Conservation (phyloP, 164 flowering plant genomes). For the Litsea cubeba region DNA sequence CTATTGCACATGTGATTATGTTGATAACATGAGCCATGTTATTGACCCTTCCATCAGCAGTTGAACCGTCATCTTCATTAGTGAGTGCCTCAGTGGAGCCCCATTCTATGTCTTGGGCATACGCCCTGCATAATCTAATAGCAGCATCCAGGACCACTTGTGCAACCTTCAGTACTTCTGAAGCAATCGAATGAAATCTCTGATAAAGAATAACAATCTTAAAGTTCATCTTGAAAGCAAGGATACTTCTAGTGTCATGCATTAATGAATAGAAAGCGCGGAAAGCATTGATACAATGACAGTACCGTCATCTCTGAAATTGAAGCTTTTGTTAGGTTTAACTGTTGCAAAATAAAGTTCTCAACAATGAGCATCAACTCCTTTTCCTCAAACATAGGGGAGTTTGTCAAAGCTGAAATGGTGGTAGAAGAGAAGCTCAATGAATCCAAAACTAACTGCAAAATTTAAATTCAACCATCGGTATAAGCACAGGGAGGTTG, state of each 20-base stretch:
- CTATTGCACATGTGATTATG: slow-evolving; percentile 40
- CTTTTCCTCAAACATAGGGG: slow-evolving; percentile 32
- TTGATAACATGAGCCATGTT: slow-evolving; percentile 33
- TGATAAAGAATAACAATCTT: slow-evolving; percentile 25
- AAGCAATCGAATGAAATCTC: slow-evolving; percentile 46
- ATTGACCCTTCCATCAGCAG: slow-evolving; percentile 19
- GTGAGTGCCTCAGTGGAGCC: slow-evolving; percentile 22
- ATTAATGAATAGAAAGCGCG: neutral
- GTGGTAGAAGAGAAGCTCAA: slow-evolving; percentile 46
- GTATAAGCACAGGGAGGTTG: neutral
- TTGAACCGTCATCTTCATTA: slow-evolving; percentile 18
- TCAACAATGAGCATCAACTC: slow-evolving; percentile 35
- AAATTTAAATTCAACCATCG: slow-evolving; percentile 4
- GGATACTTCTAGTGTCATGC: neutral
- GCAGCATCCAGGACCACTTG: slow-evolving; percentile 54
- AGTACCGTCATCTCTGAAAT: slow-evolving; percentile 69
- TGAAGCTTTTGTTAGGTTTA: slow-evolving; percentile 45
- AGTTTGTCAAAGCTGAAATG: slow-evolving; percentile 41
- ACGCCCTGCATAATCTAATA: slow-evolving; percentile 48
- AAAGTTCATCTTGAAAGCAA: neutral
- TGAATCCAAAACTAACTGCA: slow-evolving; percentile 70
- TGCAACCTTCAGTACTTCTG: slow-evolving; percentile 55
- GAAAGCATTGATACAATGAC: neutral
- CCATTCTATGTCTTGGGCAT: slow-evolving; percentile 40
- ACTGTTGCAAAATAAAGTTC: slow-evolving; percentile 50